Percentiles rank a stretch among this genome's conserved stretches.
Conservation (phyloP, 2,329 filamentous ascomycete species). For the Penicillium corylophilum region DNA sequence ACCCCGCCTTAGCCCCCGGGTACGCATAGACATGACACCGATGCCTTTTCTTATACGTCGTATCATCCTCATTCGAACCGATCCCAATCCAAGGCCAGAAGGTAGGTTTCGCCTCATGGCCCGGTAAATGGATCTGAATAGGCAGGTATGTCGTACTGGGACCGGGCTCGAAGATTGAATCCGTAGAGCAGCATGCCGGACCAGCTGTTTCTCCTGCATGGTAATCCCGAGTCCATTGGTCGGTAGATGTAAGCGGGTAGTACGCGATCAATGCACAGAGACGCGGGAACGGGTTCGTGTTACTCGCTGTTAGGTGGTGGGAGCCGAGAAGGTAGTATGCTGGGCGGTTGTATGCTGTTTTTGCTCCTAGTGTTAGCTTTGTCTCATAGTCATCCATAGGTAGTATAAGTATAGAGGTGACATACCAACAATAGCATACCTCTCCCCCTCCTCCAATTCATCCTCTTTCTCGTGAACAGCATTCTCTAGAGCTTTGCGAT, state of each 20-base stretch:
- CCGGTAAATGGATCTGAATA: slow-evolving; percentile 58
- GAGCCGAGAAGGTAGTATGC: slow-evolving; percentile 55
- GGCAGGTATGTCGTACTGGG: slow-evolving; percentile 34
- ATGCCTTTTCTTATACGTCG: slow-evolving; percentile 31
- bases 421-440: slow-evolving; percentile 61
- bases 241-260: slow-evolving; percentile 44
- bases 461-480: slow-evolving; percentile 52
- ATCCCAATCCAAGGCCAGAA: slow-evolving; percentile 24
- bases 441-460: slow-evolving; percentile 54
- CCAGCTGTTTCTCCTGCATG: slow-evolving; percentile 21
- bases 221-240: neutral
- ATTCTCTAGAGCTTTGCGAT: slow-evolving; percentile 49
- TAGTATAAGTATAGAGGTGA: neutral
- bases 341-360: slow-evolving; percentile 58
- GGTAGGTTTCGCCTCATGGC: slow-evolving; percentile 19
- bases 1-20: slow-evolving; percentile 57
- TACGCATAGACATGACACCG: slow-evolving; percentile 51
- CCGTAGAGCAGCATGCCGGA: slow-evolving; percentile 27
- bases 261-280: slow-evolving; percentile 60
- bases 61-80: slow-evolving; percentile 25
- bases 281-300: slow-evolving; percentile 56
- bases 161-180: slow-evolving; percentile 33
- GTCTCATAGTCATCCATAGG: neutral
- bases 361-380: neutral
- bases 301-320: slow-evolving; percentile 39